Percentiles rank a stretch among this genome's conserved stretches.
Evolutionary conservation across 768 basidiomycete species (phyloP).

Genomic region (Hemileccinum impolitum): DNA sequence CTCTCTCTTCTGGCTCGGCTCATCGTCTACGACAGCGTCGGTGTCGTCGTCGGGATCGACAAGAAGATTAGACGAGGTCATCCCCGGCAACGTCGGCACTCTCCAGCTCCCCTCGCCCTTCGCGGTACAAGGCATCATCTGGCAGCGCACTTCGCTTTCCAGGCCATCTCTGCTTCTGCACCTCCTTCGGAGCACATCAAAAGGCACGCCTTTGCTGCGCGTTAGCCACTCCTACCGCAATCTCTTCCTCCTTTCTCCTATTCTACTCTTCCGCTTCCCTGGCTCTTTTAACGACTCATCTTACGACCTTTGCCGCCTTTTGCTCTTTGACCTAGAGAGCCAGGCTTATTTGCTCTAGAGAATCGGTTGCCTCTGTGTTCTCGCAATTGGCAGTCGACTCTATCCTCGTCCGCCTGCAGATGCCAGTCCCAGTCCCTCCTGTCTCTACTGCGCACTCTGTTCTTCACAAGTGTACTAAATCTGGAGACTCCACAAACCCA

Average conservation of each 20-base stretch:
- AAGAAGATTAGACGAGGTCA: constrained; percentile 28
- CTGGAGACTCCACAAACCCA: constrained; percentile 36
- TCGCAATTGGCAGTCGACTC: constrained; percentile 43
- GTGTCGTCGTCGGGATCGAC: constrained; percentile 40
- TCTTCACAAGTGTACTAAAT: constrained; percentile 55
- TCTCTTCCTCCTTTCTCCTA: constrained; percentile 28
- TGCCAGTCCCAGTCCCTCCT: constrained; percentile 84
- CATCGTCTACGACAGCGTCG: constrained; percentile 42
- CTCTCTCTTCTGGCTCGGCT: constrained; percentile 29
- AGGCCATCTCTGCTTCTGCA: constrained; percentile 23
- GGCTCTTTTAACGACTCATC: constrained; percentile 57
- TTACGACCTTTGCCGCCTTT: constrained; percentile 55
- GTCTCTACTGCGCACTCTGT: constrained; percentile 59
- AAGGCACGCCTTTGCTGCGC: constrained; percentile 95
- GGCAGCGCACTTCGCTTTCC: constrained; percentile 13
- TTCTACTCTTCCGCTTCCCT: constrained; percentile 23
- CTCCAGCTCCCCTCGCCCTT: neutral
- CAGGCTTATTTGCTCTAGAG: constrained; percentile 39
- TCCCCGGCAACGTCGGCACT: constrained; percentile 24
- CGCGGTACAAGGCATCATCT: constrained; percentile 20
- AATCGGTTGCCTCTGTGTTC: constrained; percentile 37
- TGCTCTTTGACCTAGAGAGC: constrained; percentile 39
- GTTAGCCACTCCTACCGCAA: constrained; percentile 56
- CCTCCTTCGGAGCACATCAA: constrained; percentile 43
- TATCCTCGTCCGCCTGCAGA: constrained; percentile 51